Evolutionary conservation across 225 moss, liverwort and hornwort species (phyloP).

Genomic region (Lunularia cruciata): DNA sequence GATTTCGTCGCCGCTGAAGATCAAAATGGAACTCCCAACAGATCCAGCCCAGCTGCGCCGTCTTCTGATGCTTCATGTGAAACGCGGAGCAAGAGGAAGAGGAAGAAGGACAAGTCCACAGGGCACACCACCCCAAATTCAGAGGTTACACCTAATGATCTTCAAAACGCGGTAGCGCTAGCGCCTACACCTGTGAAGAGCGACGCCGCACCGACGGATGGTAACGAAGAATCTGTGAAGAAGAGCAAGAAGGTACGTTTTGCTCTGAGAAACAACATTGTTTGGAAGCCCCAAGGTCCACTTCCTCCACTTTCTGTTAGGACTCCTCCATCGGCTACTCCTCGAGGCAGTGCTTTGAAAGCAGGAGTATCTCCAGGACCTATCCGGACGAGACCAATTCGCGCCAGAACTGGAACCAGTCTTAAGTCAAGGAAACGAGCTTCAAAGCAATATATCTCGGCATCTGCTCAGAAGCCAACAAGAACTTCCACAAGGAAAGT

Average conservation of each 20-base stretch:
- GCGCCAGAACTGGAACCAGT: constrained; percentile 45
- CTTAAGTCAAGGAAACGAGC: constrained; percentile 68
- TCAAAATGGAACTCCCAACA: neutral
- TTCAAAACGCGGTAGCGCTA: neutral
- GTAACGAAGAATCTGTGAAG: constrained; percentile 47
- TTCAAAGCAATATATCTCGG: constrained; percentile 71
- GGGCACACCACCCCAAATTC: neutral
- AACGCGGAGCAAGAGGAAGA: constrained; percentile 52
- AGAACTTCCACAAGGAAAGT: constrained; percentile 34
- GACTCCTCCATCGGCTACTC: constrained; percentile 93
- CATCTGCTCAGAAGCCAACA: constrained; percentile 58
- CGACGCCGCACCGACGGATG: constrained; percentile 17
- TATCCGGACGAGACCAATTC: constrained; percentile 70
- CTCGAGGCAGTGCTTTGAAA: constrained; percentile 93
- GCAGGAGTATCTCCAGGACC: constrained; percentile 89
- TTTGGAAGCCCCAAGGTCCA: constrained; percentile 89
- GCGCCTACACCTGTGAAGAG: constrained; percentile 18
- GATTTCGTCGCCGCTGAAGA: constrained; percentile 63
- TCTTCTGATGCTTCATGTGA: constrained; percentile 22
- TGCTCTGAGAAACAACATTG: constrained; percentile 78
- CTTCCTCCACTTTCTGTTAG: constrained; percentile 88
- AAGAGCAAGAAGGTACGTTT: constrained; percentile 89
- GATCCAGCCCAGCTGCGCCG: neutral
- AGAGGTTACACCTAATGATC: neutral
- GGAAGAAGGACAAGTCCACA: constrained; percentile 52